Conservation (phyloP, 768 basidiomycete species). For the Rhodosporidiobolus sp. region DNA sequence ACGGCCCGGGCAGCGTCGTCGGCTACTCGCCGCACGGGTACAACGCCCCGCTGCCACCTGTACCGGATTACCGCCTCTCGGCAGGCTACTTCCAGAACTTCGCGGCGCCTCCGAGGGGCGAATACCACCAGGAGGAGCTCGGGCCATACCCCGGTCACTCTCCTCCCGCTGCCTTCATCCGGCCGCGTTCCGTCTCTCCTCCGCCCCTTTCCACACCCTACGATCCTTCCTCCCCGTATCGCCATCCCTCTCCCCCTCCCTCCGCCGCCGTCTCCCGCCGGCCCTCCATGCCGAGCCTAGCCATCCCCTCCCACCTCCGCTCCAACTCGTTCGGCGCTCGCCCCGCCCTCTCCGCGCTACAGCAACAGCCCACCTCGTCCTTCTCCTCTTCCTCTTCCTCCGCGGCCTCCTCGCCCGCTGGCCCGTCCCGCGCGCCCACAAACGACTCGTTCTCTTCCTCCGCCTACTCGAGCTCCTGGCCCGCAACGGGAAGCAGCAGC, state of each 20-base stretch:
- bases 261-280: conserved; percentile 1
- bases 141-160: conserved; percentile 1
- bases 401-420: not conserved
- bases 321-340: conserved; percentile 5
- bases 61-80: conserved; percentile 23
- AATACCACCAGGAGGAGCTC: not conserved
- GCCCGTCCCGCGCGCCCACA: conserved; percentile 1
- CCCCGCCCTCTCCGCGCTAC: conserved; percentile 2
- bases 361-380: too few relatives aligned
- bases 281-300: not conserved
- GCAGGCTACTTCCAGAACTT: conserved; percentile 14
- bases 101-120: not conserved
- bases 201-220: not conserved
- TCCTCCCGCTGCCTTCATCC: too few relatives aligned
- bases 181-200: not conserved
- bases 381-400: not conserved
- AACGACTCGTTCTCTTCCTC: conserved; percentile 11
- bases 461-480: not conserved
- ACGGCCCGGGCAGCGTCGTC: not conserved
- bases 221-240: not conserved
- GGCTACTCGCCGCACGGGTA: not conserved
- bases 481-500: not conserved
- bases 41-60: not conserved
- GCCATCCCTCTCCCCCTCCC: not conserved
- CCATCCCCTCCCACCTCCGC: conserved; percentile 12